Evolutionary conservation across 129 eudicot genomes (phyloP), one percentile per base, ranked within the genome.

Genomic region (Artemisia argyi): DNA sequence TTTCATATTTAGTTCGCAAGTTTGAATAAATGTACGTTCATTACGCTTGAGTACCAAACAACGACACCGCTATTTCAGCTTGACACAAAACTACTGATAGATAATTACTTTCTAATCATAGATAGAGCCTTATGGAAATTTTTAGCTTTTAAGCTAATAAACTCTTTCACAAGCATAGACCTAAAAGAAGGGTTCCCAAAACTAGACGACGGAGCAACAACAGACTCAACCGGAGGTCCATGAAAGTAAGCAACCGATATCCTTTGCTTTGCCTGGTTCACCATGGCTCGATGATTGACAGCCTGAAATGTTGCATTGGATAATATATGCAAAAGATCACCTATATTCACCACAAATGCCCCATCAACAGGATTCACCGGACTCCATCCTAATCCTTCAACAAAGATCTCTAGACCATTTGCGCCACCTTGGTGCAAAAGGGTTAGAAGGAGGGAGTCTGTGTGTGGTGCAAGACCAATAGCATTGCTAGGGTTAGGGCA

Each of bases 401-500:
- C 58, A 51, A 65, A 71, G 39, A 85, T 49, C 74, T 91, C 88
- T 49, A 91, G 80, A 22, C 97, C 97, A 0, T 54, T 75, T 17
- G 46, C 14, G 0, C 67, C 61, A 57, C 78, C 66, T 54, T 91
- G 97, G 73, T 88, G 83, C 22, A 91, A 80, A 66, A 91, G 52
- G 7, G 97, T 91, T 57, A 91, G 73, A 22, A 88, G 76, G 42
- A 66, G 13, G 18, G 90, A 53, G 55, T 88, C 97, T 0, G 95
- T 85, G 66, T 91, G 97, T 3, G 87, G 85, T 11, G 86, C 88
- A 1, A 91, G 82, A 18, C 97, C 95, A 39, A 88, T 28, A 56
- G 91, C 74, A 1, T 68, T 62, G 13, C 20, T 76, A 20, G 95
- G 88, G 62, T 85, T 77, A 3, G 95, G 95, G 53, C 97, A 91